Base-by-base conservation (phyloP, 768 basidiomycete species). In the Tricholoma flavovirens region DNA sequence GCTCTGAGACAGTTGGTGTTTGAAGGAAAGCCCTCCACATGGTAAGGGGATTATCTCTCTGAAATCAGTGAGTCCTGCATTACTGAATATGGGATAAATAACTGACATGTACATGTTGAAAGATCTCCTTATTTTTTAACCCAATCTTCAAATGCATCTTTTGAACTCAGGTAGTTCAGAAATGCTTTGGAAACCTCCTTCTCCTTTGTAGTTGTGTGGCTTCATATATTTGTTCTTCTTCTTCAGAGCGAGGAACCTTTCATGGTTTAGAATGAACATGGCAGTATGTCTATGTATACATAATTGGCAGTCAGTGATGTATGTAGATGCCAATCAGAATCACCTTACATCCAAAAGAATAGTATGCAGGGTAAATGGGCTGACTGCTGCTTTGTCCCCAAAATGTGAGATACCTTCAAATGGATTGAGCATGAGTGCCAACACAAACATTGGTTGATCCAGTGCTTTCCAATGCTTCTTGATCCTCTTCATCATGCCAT, bases 291-390 rank as follows among this genome's bases (percentile, higher is more conserved):
- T 61, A 53, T 29, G 40, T 48, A 24, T 15, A 24, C 32, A 40
- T 21, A 21, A 1, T 0, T 21, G 40, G 17, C 43, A 32, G 12
- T 22, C 53, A 51, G n/a, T n/a, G n/a, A n/a, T n/a, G n/a, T n/a
- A n/a, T n/a, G n/a, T n/a, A n/a, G n/a, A n/a, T n/a, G n/a, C n/a
- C n/a, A n/a, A n/a, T n/a, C n/a, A n/a, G n/a, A n/a, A n/a, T n/a
- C n/a, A n/a, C n/a, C 56, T 49, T 56, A 68, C 66, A 54, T 59
- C n/a, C 4, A 66, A 26, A n/a, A 70, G 32, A 45, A 69, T 38
- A 0, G 59, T 62, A 46, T 60, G 57, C 21, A 64, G 45, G n/a
- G 59, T 66, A 40, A 70, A 64, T 2, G 42, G 60, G 57, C 59
- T 66, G n/a, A n/a, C n/a, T n/a, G n/a, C n/a, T n/a, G n/a, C n/a